Conservation (phyloP, 495 filamentous ascomycete species). For the Penicillium dipodomyicola region DNA sequence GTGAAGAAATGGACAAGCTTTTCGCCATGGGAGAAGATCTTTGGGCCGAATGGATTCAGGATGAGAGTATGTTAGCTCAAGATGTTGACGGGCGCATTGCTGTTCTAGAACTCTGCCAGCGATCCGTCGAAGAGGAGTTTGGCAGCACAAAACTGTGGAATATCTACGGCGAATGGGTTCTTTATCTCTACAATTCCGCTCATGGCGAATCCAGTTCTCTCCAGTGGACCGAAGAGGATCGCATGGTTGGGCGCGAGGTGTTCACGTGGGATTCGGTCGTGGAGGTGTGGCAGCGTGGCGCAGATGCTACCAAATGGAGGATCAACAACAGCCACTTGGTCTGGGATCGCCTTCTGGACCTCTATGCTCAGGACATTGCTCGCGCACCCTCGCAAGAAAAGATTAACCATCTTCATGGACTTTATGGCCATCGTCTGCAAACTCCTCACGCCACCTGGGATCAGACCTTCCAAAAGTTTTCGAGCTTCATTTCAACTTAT, state of each 20-base stretch:
- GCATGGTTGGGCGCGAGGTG: constrained; percentile 67
- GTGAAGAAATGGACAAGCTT: constrained; percentile 62
- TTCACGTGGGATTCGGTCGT: constrained; percentile 74
- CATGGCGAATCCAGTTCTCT: constrained; percentile 57
- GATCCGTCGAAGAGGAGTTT: constrained; percentile 77
- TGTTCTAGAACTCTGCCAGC: constrained; percentile 80
- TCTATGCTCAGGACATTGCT: constrained; percentile 61
- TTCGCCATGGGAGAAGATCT: constrained; percentile 66
- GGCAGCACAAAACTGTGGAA: constrained; percentile 84
- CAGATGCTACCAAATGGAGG: constrained; percentile 74
- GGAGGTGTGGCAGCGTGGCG: constrained; percentile 75
- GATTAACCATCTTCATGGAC: constrained; percentile 60
- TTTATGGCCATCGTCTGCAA: constrained; percentile 72
- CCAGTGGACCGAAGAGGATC: constrained; percentile 75
- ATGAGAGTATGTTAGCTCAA: constrained; percentile 59
- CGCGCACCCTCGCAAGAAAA: constrained; percentile 54
- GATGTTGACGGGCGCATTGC: constrained; percentile 63
- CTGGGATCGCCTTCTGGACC: constrained; percentile 77
- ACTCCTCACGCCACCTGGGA: constrained; percentile 84
- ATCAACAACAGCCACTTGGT: constrained; percentile 81
- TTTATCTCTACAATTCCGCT: constrained; percentile 63
- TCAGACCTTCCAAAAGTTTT: constrained; percentile 78
- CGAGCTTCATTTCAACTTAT: constrained; percentile 74
- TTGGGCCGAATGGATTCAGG: constrained; percentile 64
- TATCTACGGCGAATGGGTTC: constrained; percentile 83